Evolutionary conservation across 23 red algal genomes (phyloP).

Genomic region (Gracilaria caudata): DNA sequence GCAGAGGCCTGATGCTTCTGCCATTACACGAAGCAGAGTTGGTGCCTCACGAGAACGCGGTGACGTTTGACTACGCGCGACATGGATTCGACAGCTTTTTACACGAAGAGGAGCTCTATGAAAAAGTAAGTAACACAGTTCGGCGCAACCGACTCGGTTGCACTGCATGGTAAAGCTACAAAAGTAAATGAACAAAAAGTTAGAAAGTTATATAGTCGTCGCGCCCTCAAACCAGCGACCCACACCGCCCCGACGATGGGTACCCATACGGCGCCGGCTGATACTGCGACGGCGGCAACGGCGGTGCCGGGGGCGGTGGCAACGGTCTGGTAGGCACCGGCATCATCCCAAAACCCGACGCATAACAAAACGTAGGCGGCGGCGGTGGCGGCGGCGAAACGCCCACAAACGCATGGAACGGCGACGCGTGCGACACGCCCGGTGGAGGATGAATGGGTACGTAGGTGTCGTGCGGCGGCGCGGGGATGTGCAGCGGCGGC

Average conservation of each 20-base stretch:
- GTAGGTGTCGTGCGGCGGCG: conserved; percentile 14
- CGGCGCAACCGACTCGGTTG: conserved; percentile 40
- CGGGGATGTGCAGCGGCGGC: background rate
- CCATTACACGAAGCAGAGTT: conserved; percentile 36
- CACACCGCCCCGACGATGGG: background rate
- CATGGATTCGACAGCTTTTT: conserved; percentile 33
- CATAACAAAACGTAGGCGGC: background rate
- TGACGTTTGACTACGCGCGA: conserved; percentile 30
- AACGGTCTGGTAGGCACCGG: background rate
- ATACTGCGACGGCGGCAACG: background rate
- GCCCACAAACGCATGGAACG: background rate
- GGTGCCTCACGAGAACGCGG: background rate
- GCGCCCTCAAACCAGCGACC: background rate
- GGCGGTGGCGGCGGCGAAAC: too few relatives aligned
- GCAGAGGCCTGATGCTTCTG: conserved; percentile 41
- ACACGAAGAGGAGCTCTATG: conserved; percentile 12
- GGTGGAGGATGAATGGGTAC: background rate
- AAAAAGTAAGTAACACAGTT: background rate
- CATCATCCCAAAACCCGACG: background rate
- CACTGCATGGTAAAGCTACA: conserved; percentile 13
- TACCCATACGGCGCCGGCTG: background rate
- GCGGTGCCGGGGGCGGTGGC: background rate
- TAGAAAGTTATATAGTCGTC: background rate
- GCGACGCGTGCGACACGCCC: background rate
- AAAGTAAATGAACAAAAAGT: background rate